A percentile compares a stretch with the other conserved stretches of the same genome.
Evolutionary conservation across 805 yeast species (phyloP).

Genomic region (Kockiozyma suomiensis): DNA sequence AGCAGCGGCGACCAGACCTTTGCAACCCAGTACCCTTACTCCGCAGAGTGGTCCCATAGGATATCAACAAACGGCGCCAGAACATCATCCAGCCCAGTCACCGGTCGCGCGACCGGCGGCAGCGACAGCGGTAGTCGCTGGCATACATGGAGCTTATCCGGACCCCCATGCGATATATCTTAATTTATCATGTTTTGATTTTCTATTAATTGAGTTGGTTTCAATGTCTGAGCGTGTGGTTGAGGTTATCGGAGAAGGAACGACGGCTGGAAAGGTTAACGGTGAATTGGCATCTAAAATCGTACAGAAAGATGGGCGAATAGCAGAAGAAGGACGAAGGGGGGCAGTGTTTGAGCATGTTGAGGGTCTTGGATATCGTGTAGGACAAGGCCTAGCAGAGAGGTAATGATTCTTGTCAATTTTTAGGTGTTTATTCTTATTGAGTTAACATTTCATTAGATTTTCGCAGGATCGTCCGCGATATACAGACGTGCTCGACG

Average conservation of each 20-base stretch:
- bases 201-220: conserved; percentile 72
- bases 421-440: conserved; percentile 23
- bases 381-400: conserved; percentile 64
- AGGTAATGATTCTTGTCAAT: conserved; percentile 34
- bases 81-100: background rate
- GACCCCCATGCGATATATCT: conserved; percentile 45
- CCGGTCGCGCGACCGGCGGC: conserved; percentile 2
- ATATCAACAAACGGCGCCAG: background rate
- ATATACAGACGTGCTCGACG: conserved; percentile 67
- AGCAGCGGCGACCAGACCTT: background rate
- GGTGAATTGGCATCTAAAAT: background rate
- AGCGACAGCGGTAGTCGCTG: conserved; percentile 9
- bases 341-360: conserved; percentile 57
- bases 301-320: conserved; percentile 12
- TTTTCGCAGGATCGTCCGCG: conserved; percentile 48
- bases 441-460: no score
- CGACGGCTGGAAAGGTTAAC: background rate
- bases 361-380: conserved; percentile 69
- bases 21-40: background rate
- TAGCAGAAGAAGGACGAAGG: conserved; percentile 41
- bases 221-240: conserved; percentile 72
- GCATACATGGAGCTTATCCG: conserved; percentile 11
- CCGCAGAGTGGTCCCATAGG: background rate
- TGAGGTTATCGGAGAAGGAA: conserved; percentile 43
- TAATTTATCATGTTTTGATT: conserved; percentile 59